phyloP scores from a whole-genome alignment of 2,329 filamentous ascomycete genomes.

The Penicillium sp. region DNA sequence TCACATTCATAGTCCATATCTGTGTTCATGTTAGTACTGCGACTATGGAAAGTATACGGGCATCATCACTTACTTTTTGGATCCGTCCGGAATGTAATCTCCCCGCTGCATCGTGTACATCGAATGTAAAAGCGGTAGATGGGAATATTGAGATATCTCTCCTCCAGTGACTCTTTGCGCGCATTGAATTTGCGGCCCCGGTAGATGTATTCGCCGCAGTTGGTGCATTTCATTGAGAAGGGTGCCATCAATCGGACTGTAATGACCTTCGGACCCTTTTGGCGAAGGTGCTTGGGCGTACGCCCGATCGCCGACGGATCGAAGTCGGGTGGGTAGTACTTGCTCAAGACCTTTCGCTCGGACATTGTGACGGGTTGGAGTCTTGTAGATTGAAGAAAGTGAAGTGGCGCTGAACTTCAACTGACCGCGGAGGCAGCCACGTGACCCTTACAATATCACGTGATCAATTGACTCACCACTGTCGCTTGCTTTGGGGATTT shows the following conservation, averaged over 20 bases:
- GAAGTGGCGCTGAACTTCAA: slow-evolving; percentile 2
- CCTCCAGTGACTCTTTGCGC: slow-evolving; percentile 83
- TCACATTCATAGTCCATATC: slow-evolving; percentile 75
- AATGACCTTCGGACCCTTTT: slow-evolving; percentile 71
- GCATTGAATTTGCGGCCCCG: slow-evolving; percentile 94
- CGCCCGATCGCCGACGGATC: slow-evolving; percentile 76
- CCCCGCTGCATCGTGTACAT: slow-evolving; percentile 76
- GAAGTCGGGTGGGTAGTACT: slow-evolving; percentile 68
- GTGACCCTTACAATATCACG: background rate
- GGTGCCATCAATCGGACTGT: slow-evolving; percentile 88
- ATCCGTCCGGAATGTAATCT: slow-evolving; percentile 92
- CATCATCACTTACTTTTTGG: slow-evolving; percentile 60
- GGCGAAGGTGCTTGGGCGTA: slow-evolving; percentile 50
- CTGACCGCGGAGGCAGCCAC: background rate
- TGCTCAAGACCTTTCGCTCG: slow-evolving; percentile 69
- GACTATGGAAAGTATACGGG: background rate
- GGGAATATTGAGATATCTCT: slow-evolving; percentile 81
- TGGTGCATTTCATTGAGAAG: slow-evolving; percentile 69
- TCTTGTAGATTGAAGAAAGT: background rate
- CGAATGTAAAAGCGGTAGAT: slow-evolving; percentile 88
- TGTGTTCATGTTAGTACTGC: slow-evolving; percentile 3
- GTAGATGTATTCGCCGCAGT: slow-evolving; percentile 69
- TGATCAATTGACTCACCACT: background rate
- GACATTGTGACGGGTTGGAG: slow-evolving; percentile 56
- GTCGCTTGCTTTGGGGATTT: no score